phyloP scores from a whole-genome alignment of 1,139 yeast genomes.

The Zygoascus hellenicus region DNA sequence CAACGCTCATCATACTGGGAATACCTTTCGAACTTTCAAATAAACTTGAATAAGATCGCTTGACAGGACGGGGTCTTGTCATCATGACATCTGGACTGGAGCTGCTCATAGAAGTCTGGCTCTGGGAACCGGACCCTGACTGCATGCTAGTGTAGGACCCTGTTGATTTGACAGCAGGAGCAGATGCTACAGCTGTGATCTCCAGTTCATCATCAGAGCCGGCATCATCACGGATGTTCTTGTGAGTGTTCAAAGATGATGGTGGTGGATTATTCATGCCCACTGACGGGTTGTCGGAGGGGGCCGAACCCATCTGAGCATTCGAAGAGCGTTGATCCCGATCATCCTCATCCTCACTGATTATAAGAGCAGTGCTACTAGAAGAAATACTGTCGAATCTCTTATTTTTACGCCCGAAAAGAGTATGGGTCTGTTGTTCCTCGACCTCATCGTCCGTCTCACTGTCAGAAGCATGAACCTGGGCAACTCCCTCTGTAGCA shows the following conservation, averaged over 20 bases:
- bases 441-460: too few species aligned
- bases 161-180: background rate
- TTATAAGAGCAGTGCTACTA: background rate
- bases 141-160: background rate
- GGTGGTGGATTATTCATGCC: too few species aligned
- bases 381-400: background rate
- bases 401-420: too few species aligned
- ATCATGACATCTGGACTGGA: background rate
- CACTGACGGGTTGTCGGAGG: too few species aligned
- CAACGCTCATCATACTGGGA: too few species aligned
- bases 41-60: slow-evolving; percentile 10
- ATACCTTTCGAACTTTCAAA: slow-evolving; percentile 2
- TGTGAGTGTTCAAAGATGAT: too few species aligned
- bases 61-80: slow-evolving; percentile 2
- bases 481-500: too few species aligned
- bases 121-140: background rate
- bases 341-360: slow-evolving; percentile 1
- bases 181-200: slow-evolving; percentile 5
- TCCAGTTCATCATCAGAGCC: slow-evolving; percentile 11
- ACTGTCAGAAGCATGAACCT: too few species aligned
- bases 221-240: background rate
- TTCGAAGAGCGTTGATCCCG: too few species aligned
- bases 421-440: too few species aligned
- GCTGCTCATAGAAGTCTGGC: background rate
- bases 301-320: too few species aligned